phyloP scores from a whole-genome alignment of 331 rosid genomes.

The Rosa hybrid region DNA sequence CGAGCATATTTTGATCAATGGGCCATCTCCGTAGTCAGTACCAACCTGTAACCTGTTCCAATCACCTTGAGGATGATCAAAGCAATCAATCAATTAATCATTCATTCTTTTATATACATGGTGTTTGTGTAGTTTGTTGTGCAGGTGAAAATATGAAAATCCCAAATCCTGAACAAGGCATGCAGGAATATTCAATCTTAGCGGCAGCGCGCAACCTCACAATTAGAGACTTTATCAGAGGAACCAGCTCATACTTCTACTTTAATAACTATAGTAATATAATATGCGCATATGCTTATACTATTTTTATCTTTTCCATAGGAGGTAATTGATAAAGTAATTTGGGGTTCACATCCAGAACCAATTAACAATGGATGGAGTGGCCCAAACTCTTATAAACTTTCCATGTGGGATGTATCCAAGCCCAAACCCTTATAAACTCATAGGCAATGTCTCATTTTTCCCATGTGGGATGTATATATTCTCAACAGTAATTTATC shows the following conservation, averaged over 20 bases:
- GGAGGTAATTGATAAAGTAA: background rate
- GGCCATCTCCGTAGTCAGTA: conserved; percentile 18
- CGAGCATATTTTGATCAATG: conserved; percentile 60
- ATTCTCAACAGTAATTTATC: background rate
- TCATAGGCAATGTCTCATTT: too few relatives aligned
- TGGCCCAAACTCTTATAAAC: too few relatives aligned
- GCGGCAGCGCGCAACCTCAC: background rate
- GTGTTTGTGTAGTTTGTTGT: background rate
- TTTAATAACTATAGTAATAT: background rate
- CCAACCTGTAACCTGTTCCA: conserved; percentile 43
- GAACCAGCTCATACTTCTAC: background rate
- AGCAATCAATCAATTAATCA: conserved; percentile 33
- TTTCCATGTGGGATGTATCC: too few relatives aligned
- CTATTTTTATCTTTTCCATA: background rate
- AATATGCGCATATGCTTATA: background rate
- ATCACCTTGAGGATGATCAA: conserved; percentile 42
- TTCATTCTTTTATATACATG: conserved; percentile 5
- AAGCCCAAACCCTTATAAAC: too few relatives aligned
- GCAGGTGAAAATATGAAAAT: conserved; percentile 13
- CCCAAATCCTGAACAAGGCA: conserved; percentile 2
- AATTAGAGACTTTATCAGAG: conserved; percentile 13
- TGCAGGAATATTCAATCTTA: conserved; percentile 12
- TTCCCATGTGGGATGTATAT: too few relatives aligned
- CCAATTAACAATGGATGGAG: too few relatives aligned
- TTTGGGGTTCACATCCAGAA: too few relatives aligned